A percentile compares a stretch with the other conserved stretches of the same genome.
These are phyloP conservation scores for Cymbidium sinense DNA, from an alignment of 106 monocot species.

Conservation along the genomic window DNA sequence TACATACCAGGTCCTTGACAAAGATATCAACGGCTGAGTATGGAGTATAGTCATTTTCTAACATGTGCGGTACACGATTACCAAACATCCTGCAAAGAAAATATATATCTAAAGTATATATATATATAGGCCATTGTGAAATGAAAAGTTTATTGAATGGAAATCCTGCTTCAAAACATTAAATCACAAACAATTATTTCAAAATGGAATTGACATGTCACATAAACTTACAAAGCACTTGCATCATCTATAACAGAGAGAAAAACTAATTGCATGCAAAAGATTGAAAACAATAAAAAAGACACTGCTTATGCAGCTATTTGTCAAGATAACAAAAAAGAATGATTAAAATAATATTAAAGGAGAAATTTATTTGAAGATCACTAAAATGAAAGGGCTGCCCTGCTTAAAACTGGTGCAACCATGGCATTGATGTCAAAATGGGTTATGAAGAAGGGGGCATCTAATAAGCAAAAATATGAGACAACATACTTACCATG, in stretches of 20 bases:
- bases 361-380: neutral
- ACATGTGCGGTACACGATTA: constrained; percentile 97
- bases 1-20: constrained; percentile 92
- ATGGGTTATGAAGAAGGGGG: too few species aligned
- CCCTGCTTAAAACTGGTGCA: too few species aligned
- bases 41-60: constrained; percentile 90
- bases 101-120: neutral
- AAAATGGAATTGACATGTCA: neutral
- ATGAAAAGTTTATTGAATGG: neutral
- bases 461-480: neutral
- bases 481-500: constrained; percentile 51
- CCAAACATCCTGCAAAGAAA: constrained; percentile 86
- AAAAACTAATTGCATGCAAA: neutral
- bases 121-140: neutral
- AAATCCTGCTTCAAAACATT: neutral
- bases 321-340: neutral
- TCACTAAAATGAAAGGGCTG: neutral
- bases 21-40: constrained; percentile 93
- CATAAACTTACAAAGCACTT: neutral
- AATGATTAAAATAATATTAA: neutral
- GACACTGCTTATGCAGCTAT: neutral
- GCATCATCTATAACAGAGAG: neutral
- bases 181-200: neutral
- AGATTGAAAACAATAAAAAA: neutral
- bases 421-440: too few species aligned